These are phyloP conservation scores for Linnemannia exigua DNA, from an alignment of 192 early-diverging fungal genomes.

Conservation along the genomic window DNA sequence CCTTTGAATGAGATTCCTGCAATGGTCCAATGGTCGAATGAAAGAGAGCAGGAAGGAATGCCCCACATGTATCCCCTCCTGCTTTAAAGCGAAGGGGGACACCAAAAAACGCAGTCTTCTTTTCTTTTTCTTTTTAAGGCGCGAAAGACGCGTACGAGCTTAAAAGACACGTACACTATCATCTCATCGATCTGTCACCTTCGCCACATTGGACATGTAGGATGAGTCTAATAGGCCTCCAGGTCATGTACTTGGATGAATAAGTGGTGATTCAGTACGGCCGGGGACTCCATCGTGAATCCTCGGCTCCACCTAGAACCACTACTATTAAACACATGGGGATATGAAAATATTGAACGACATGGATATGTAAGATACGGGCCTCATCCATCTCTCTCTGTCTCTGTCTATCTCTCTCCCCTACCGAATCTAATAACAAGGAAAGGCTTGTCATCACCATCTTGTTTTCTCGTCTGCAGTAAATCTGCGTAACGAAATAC, in stretches of 20 bases:
- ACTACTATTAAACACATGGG: too few relatives aligned
- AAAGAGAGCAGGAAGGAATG: not conserved
- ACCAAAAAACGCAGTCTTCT: not conserved
- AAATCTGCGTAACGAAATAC: not conserved
- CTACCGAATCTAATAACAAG: not conserved
- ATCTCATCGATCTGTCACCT: too few relatives aligned
- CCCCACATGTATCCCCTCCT: not conserved
- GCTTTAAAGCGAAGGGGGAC: not conserved
- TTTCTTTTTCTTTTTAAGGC: not conserved
- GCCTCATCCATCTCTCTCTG: too few relatives aligned
- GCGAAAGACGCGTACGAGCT: not conserved
- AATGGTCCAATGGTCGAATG: not conserved
- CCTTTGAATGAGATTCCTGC: constrained; percentile 11
- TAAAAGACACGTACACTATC: not conserved
- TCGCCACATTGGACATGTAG: too few relatives aligned
- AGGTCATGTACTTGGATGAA: too few relatives aligned
- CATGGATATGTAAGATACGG: too few relatives aligned
- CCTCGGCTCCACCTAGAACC: too few relatives aligned
- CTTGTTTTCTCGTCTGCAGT: not conserved
- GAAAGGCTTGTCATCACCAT: not conserved
- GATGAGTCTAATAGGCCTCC: too few relatives aligned
- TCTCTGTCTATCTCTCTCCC: too few relatives aligned
- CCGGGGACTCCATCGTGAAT: too few relatives aligned
- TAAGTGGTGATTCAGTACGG: too few relatives aligned
- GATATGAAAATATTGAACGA: too few relatives aligned